These are phyloP conservation scores for Allomyces arbusculus DNA, from an alignment of 192 early-diverging fungal species.

Conservation along the genomic window DNA sequence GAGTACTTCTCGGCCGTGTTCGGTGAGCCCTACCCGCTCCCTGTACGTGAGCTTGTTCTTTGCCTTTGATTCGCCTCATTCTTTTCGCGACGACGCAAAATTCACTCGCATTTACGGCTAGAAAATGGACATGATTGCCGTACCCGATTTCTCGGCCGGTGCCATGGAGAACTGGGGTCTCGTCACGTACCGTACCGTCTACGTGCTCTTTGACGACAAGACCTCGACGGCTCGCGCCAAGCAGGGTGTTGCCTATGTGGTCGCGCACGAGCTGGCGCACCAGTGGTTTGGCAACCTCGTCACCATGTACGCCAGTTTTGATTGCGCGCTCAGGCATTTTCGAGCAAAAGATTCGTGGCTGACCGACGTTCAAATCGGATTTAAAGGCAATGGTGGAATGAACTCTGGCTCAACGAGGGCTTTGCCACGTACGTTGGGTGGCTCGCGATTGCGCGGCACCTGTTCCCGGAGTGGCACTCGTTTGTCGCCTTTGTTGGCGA, in stretches of 20 bases:
- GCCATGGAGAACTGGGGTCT: conserved; percentile 82
- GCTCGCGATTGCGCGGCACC: conserved; percentile 33
- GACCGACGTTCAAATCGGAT: neutral
- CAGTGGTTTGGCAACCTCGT: conserved; percentile 78
- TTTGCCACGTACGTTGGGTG: conserved; percentile 66
- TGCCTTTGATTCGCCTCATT: neutral
- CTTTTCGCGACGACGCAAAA: too few species aligned
- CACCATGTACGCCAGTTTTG: conserved; percentile 31
- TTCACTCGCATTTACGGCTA: too few species aligned
- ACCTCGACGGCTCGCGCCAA: conserved; percentile 29
- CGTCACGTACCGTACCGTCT: conserved; percentile 45
- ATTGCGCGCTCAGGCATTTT: too few species aligned
- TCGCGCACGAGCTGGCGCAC: conserved; percentile 64
- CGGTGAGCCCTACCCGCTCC: conserved; percentile 46
- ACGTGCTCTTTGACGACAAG: conserved; percentile 37
- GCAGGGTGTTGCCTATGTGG: conserved; percentile 44
- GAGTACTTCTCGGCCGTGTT: conserved; percentile 57
- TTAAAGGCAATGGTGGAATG: conserved; percentile 22
- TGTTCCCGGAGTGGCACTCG: conserved; percentile 60
- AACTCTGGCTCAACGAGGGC: conserved; percentile 73
- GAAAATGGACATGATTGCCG: conserved; percentile 49
- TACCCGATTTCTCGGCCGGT: conserved; percentile 64
- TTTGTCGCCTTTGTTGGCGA: conserved; percentile 50
- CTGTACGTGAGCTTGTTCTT: conserved; percentile 13
- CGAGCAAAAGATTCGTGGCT: neutral